Evolutionary conservation across 2,329 filamentous ascomycete genomes (phyloP).

Genomic region (Capronia epimyces): DNA sequence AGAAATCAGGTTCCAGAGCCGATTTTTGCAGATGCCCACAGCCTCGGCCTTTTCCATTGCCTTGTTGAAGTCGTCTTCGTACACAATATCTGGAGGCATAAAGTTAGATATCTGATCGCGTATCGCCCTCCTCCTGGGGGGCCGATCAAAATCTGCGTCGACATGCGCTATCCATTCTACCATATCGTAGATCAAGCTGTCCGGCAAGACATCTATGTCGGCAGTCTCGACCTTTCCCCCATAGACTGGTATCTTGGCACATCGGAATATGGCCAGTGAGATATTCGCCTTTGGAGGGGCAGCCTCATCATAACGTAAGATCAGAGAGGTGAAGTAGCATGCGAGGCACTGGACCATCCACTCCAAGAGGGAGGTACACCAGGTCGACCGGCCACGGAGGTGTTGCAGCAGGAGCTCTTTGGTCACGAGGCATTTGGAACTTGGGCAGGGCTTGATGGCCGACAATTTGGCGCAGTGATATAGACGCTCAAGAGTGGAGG

Average conservation of each 20-base stretch:
- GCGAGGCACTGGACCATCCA: slow-evolving; percentile 5
- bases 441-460: not conserved
- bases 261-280: too few species aligned
- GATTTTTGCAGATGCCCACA: slow-evolving; percentile 4
- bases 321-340: slow-evolving; percentile 1
- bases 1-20: slow-evolving; percentile 4
- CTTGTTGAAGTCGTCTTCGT: slow-evolving; percentile 2
- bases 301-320: not conserved
- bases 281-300: too few species aligned
- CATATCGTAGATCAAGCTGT: slow-evolving; percentile 6
- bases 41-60: not conserved
- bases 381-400: slow-evolving; percentile 1
- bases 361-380: slow-evolving; percentile 3
- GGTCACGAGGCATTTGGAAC: not conserved
- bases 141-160: too few species aligned
- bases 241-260: too few species aligned
- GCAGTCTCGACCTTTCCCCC: not conserved
- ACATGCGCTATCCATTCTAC: not conserved
- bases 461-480: slow-evolving; percentile 1
- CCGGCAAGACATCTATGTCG: not conserved
- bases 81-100: not conserved
- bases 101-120: too few species aligned
- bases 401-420: not conserved
- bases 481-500: slow-evolving; percentile 3
- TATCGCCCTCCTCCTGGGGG: too few species aligned